phyloP scores from a whole-genome alignment of 2,329 filamentous ascomycete species.

The Trichoderma semiorbis region DNA sequence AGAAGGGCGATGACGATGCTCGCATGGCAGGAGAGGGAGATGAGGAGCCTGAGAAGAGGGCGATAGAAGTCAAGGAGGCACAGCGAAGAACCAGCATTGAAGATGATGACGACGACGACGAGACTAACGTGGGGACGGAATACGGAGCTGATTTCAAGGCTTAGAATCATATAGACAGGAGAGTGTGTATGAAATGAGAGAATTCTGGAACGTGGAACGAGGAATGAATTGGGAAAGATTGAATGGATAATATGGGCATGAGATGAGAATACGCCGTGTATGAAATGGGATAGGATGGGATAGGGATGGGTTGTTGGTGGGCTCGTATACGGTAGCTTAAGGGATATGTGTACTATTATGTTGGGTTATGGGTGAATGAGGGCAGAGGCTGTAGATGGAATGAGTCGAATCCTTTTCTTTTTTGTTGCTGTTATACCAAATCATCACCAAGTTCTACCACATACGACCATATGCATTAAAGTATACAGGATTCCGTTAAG shows the following conservation, averaged over 20 bases:
- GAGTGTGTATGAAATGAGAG: conserved; percentile 2
- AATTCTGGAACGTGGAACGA: background rate
- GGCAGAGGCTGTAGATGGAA: background rate
- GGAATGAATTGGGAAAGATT: background rate
- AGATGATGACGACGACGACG: conserved; percentile 57
- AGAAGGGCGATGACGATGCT: background rate
- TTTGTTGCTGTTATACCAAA: background rate
- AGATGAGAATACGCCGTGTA: background rate
- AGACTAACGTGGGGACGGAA: conserved; percentile 42
- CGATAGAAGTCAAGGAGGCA: conserved; percentile 53
- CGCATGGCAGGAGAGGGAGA: conserved; percentile 28
- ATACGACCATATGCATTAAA: background rate
- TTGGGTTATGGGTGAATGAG: background rate
- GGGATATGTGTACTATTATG: conserved; percentile 4
- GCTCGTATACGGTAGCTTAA: background rate
- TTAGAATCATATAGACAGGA: conserved; percentile 12
- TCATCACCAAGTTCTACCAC: no score
- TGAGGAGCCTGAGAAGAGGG: conserved; percentile 35
- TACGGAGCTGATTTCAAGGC: conserved; percentile 26
- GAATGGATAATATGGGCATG: background rate
- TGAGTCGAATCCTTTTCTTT: background rate
- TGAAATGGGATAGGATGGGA: background rate
- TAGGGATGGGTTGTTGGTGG: background rate
- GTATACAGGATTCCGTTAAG: background rate
- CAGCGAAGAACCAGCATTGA: conserved; percentile 56